Evolutionary conservation across 345 rosid genomes (phyloP).

Genomic region (Populus alba): DNA sequence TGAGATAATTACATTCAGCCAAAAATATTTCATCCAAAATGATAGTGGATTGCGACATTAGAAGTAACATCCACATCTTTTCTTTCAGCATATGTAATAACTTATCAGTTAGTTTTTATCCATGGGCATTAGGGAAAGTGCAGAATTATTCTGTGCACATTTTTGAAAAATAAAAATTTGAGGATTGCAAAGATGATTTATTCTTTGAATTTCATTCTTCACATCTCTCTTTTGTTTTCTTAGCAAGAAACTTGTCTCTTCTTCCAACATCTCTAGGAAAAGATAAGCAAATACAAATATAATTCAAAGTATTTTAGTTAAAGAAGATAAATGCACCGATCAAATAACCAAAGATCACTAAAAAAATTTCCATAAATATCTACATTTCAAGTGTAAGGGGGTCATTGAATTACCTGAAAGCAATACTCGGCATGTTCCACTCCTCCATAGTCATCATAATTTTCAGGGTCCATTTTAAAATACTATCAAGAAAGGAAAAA

Average conservation of each 20-base stretch:
- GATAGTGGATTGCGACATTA: not conserved
- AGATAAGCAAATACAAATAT: not conserved
- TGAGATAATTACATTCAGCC: no score
- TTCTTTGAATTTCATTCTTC: not conserved
- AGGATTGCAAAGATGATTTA: not conserved
- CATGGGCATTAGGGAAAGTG: not conserved
- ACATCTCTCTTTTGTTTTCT: not conserved
- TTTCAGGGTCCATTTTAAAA: conserved; percentile 28
- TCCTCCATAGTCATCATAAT: conserved; percentile 27
- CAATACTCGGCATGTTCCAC: conserved; percentile 28
- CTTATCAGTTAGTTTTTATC: not conserved
- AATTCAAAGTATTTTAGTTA: not conserved
- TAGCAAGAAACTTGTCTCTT: not conserved
- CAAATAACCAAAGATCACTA: not conserved
- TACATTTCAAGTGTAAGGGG: conserved; percentile 6
- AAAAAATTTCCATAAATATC: not conserved
- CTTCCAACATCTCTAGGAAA: not conserved
- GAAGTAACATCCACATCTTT: not conserved
- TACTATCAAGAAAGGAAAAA: conserved; percentile 14
- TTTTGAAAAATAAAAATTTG: no score
- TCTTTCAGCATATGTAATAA: not conserved
- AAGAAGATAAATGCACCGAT: not conserved
- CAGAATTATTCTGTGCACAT: no score
- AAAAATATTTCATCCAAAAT: not conserved
- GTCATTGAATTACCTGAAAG: conserved; percentile 14